Percentiles rank a stretch among this genome's conserved stretches.
Conservation (phyloP, 2,329 filamentous ascomycete genomes). For the Cercospora canescens region DNA sequence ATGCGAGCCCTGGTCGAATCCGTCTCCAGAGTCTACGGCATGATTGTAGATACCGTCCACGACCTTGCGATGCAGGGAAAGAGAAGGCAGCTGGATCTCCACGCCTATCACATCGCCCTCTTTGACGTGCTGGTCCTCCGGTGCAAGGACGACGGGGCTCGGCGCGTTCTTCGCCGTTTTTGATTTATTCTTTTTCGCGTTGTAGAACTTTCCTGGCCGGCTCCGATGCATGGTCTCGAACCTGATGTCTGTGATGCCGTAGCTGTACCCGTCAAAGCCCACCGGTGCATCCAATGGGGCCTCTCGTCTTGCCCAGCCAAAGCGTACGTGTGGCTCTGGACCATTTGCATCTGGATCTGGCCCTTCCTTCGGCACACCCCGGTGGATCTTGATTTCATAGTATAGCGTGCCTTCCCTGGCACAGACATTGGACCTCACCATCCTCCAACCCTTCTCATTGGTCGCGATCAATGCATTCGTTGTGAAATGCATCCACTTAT, state of each 20-base stretch:
- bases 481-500: constrained; percentile 76
- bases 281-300: constrained; percentile 81
- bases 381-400: constrained; percentile 88
- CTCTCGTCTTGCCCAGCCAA: constrained; percentile 83
- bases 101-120: constrained; percentile 94
- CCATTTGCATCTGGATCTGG: constrained; percentile 40
- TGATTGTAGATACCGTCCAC: constrained; percentile 87
- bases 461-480: constrained; percentile 74
- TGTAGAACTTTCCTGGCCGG: constrained; percentile 81
- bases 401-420: constrained; percentile 88
- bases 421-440: constrained; percentile 85
- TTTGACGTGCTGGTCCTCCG: constrained; percentile 67
- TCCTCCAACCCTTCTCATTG: constrained; percentile 90
- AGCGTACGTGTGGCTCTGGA: constrained; percentile 65
- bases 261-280: constrained; percentile 89
- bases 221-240: constrained; percentile 94
- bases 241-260: constrained; percentile 83
- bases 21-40: constrained; percentile 67
- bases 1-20: constrained; percentile 43
- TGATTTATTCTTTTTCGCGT: constrained; percentile 35
- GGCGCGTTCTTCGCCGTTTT: constrained; percentile 46
- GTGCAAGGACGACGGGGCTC: constrained; percentile 29
- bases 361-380: constrained; percentile 62
- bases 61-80: constrained; percentile 83
- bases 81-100: constrained; percentile 85